Conservation (phyloP, 1,284 basidiomycete genomes). For the Phellinidium pouzarii region DNA sequence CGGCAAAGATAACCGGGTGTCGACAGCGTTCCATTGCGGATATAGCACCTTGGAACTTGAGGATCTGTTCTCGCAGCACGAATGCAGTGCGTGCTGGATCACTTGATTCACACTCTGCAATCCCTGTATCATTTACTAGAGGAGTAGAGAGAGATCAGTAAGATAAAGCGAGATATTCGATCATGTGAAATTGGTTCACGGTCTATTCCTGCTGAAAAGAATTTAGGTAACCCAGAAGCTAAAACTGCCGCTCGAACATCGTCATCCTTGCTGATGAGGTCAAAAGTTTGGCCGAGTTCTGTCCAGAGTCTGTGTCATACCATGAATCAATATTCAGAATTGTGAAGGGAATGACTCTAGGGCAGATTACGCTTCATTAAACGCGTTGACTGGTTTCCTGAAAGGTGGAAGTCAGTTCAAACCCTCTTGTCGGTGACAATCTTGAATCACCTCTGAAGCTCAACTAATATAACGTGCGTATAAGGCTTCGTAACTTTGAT, state of each 20-base stretch:
- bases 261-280: conserved; percentile 45
- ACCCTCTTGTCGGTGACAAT: neutral
- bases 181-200: conserved; percentile 37
- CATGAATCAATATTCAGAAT: conserved; percentile 1
- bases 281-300: conserved; percentile 59
- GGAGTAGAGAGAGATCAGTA: neutral
- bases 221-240: conserved; percentile 59
- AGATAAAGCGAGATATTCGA: conserved; percentile 3
- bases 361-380: conserved; percentile 45
- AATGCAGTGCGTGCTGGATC: conserved; percentile 55
- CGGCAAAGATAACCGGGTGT: conserved; percentile 81
- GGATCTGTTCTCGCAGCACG: conserved; percentile 41
- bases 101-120: conserved; percentile 23
- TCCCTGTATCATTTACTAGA: conserved; percentile 21
- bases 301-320: conserved; percentile 57
- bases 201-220: conserved; percentile 81
- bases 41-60: conserved; percentile 73
- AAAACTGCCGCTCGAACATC: conserved; percentile 68
- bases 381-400: conserved; percentile 74
- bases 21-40: conserved; percentile 62
- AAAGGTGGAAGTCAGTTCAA: neutral
- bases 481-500: conserved; percentile 47
- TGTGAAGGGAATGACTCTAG: neutral
- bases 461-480: conserved; percentile 48
- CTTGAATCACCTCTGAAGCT: conserved; percentile 39